A percentile compares a stretch with the other conserved stretches of the same genome.
Conservation (phyloP, 2,329 filamentous ascomycete genomes). For the Neurospora crassa region DNA sequence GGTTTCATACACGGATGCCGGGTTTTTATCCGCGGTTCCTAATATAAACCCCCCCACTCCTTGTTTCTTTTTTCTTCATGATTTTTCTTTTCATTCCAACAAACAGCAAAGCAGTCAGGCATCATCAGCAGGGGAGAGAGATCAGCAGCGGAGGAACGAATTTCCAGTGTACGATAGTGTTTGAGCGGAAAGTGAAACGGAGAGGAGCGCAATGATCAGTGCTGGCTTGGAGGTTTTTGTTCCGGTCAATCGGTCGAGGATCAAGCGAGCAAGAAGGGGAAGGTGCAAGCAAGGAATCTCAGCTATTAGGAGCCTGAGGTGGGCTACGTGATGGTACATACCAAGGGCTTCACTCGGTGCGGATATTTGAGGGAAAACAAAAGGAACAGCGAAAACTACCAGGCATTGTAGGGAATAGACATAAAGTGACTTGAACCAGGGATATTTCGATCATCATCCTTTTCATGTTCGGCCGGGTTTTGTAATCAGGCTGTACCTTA, state of each 20-base stretch:
- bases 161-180: neutral
- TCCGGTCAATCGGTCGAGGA: neutral
- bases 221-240: neutral
- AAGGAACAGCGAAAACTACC: neutral
- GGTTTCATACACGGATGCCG: too few species aligned
- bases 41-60: neutral
- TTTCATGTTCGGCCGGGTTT: too few species aligned
- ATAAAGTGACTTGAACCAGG: neutral
- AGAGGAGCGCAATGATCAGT: too few species aligned
- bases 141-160: neutral
- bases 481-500: neutral
- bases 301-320: neutral
- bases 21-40: neutral
- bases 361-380: neutral
- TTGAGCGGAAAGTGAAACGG: neutral
- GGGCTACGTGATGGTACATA: neutral
- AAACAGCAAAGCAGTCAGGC: neutral
- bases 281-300: neutral
- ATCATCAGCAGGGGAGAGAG: neutral
- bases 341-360: neutral
- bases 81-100: neutral
- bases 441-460: too few species aligned
- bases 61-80: neutral
- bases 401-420: neutral
- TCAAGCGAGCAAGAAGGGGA: neutral